Conservation (phyloP, 2,329 filamentous ascomycete genomes). For the Paracamarosporium sp. region DNA sequence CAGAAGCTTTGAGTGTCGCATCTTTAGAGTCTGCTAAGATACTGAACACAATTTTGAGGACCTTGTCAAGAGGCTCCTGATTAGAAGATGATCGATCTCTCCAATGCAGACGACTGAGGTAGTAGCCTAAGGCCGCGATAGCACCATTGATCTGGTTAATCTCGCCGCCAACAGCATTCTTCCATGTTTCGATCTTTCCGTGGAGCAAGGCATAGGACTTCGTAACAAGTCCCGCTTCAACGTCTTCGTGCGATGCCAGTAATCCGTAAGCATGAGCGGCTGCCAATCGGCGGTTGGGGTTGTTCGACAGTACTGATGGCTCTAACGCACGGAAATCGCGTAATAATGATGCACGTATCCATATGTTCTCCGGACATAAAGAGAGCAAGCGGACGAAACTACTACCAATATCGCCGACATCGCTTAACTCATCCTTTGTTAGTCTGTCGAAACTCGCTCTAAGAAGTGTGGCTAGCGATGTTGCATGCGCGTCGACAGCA, state of each 20-base stretch:
- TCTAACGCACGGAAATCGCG: conserved; percentile 59
- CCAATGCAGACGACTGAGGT: conserved; percentile 63
- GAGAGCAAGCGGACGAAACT: conserved; percentile 63
- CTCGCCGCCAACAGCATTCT: conserved; percentile 65
- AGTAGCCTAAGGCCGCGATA: conserved; percentile 64
- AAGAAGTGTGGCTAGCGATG: conserved; percentile 51
- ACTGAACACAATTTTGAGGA: conserved; percentile 55
- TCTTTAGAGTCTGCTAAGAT: conserved; percentile 64
- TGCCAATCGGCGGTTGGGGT: conserved; percentile 69
- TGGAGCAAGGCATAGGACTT: conserved; percentile 56
- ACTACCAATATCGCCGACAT: conserved; percentile 54
- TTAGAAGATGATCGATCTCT: conserved; percentile 50
- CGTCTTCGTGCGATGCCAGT: conserved; percentile 68
- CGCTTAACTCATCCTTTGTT: conserved; percentile 46
- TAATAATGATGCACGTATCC: conserved; percentile 36
- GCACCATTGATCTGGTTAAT: conserved; percentile 67
- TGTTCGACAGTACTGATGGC: conserved; percentile 72
- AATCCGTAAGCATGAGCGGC: conserved; percentile 78
- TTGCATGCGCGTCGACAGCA: conserved; percentile 37
- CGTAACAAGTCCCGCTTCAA: conserved; percentile 50
- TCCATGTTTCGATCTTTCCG: conserved; percentile 58
- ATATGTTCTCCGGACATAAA: conserved; percentile 58
- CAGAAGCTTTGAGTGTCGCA: conserved; percentile 62
- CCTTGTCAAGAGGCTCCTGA: conserved; percentile 47
- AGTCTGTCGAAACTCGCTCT: conserved; percentile 54